These are phyloP conservation scores for Gloeophyllum trabeum DNA, from an alignment of 768 basidiomycete species.

Conservation along the genomic window DNA sequence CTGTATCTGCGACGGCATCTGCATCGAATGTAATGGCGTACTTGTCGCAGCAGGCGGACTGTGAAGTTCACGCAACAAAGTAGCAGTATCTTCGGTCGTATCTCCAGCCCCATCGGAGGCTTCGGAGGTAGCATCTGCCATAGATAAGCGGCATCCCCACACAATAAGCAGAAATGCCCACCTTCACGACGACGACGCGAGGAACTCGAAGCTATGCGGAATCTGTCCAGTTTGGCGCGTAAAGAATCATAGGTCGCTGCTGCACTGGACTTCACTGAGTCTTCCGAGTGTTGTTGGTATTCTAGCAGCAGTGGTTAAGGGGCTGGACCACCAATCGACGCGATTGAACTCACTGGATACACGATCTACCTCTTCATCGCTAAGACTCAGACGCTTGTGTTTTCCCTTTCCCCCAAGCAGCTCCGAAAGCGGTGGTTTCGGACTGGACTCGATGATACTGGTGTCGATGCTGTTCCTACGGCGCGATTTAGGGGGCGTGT, in stretches of 20 bases:
- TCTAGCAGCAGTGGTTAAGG: slow-evolving; percentile 9
- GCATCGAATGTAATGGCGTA: slow-evolving; percentile 40
- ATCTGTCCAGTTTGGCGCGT: slow-evolving; percentile 35
- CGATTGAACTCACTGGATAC: slow-evolving; percentile 30
- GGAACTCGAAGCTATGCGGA: too few species aligned
- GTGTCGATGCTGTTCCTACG: slow-evolving; percentile 47
- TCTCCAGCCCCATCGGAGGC: slow-evolving; percentile 10
- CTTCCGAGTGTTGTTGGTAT: slow-evolving; percentile 15
- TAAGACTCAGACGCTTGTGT: slow-evolving; percentile 46
- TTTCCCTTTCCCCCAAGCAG: slow-evolving; percentile 31
- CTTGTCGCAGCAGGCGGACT: slow-evolving; percentile 35
- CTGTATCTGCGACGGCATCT: slow-evolving; percentile 38
- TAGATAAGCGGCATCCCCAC: too few species aligned
- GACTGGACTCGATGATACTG: slow-evolving; percentile 49
- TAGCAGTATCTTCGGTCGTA: slow-evolving; percentile 26
- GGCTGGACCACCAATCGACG: slow-evolving; percentile 2
- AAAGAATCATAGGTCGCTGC: slow-evolving; percentile 35
- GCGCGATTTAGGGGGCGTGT: slow-evolving; percentile 45
- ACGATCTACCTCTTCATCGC: slow-evolving; percentile 57
- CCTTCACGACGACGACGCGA: too few species aligned
- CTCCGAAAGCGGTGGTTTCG: slow-evolving; percentile 25
- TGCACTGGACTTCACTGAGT: slow-evolving; percentile 30
- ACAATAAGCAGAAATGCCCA: too few species aligned
- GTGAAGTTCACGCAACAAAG: slow-evolving; percentile 26
- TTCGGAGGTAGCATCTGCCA: slow-evolving; percentile 14